Evolutionary conservation across 768 basidiomycete species (phyloP).

Genomic region (Cyclocybe aegerita): DNA sequence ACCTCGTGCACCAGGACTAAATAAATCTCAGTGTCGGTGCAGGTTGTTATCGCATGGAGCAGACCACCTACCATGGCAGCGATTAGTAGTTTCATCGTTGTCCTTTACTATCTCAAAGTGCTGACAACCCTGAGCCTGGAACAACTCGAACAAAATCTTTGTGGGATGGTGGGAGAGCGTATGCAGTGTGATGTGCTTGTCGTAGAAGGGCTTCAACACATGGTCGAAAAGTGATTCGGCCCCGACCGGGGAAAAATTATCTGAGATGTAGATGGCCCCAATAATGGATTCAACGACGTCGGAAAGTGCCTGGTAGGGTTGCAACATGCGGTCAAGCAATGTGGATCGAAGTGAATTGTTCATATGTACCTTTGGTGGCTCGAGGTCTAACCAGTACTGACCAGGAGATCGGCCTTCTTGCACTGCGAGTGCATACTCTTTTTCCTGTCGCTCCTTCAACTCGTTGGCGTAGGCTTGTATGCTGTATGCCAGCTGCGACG

Average conservation of each 20-base stretch:
- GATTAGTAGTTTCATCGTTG: constrained; percentile 33
- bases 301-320: constrained; percentile 60
- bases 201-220: constrained; percentile 75
- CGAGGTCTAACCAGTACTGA: constrained; percentile 78
- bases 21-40: not conserved
- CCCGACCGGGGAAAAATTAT: constrained; percentile 62
- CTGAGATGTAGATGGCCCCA: constrained; percentile 79
- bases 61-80: constrained; percentile 50
- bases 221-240: constrained; percentile 65
- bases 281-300: constrained; percentile 80
- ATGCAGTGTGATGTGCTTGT: constrained; percentile 69
- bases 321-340: constrained; percentile 1
- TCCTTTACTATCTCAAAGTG: constrained; percentile 61
- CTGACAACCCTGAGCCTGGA: constrained; percentile 73
- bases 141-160: constrained; percentile 68
- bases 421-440: constrained; percentile 48
- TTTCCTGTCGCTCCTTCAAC: constrained; percentile 42
- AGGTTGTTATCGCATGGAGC: not conserved
- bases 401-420: constrained; percentile 52
- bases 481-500: constrained; percentile 44
- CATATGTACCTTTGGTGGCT: constrained; percentile 69
- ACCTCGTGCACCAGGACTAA: constrained; percentile 70
- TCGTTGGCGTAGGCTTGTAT: constrained; percentile 55
- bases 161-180: constrained; percentile 79
- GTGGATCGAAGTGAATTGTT: not conserved